Conservation (phyloP, 768 basidiomycete species). For the Rubroboletus satanas region DNA sequence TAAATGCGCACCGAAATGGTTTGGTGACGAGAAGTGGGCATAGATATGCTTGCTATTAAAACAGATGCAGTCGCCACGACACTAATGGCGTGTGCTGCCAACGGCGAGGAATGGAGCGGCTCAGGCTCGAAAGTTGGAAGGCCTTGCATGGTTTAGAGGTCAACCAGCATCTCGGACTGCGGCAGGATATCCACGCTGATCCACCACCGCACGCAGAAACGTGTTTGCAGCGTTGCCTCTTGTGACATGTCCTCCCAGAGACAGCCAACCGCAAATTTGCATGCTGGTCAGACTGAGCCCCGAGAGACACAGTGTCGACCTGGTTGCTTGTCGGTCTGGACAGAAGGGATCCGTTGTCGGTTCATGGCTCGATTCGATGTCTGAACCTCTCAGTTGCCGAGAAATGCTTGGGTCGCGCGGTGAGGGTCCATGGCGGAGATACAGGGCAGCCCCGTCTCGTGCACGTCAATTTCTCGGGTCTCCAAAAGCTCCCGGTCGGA, state of each 20-base stretch:
- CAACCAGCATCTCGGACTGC: slow-evolving; percentile 17
- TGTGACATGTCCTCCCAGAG: slow-evolving; percentile 9
- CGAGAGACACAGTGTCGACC: not conserved
- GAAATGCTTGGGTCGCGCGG: not conserved
- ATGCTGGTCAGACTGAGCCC: not conserved
- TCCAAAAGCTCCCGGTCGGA: not conserved
- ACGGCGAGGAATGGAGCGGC: slow-evolving; percentile 23
- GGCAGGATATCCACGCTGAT: slow-evolving; percentile 25
- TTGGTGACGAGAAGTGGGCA: slow-evolving; percentile 25
- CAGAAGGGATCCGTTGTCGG: not conserved
- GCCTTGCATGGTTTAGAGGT: slow-evolving; percentile 30
- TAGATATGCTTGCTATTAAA: slow-evolving; percentile 27
- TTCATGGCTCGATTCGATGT: not conserved
- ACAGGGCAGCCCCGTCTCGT: not conserved
- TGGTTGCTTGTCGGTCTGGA: not conserved
- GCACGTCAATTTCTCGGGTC: too few relatives aligned
- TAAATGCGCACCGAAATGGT: slow-evolving; percentile 29
- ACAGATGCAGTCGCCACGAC: slow-evolving; percentile 32
- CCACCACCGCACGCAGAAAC: slow-evolving; percentile 23
- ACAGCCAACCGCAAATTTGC: slow-evolving; percentile 2
- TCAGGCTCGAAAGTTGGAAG: slow-evolving; percentile 30
- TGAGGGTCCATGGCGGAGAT: not conserved
- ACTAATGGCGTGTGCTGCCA: slow-evolving; percentile 30
- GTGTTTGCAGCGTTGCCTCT: slow-evolving; percentile 31
- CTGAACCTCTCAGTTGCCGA: not conserved